Percentiles rank a stretch among this genome's conserved stretches.
Conservation (phyloP, 495 filamentous ascomycete species). For the Daldinia childiae region DNA sequence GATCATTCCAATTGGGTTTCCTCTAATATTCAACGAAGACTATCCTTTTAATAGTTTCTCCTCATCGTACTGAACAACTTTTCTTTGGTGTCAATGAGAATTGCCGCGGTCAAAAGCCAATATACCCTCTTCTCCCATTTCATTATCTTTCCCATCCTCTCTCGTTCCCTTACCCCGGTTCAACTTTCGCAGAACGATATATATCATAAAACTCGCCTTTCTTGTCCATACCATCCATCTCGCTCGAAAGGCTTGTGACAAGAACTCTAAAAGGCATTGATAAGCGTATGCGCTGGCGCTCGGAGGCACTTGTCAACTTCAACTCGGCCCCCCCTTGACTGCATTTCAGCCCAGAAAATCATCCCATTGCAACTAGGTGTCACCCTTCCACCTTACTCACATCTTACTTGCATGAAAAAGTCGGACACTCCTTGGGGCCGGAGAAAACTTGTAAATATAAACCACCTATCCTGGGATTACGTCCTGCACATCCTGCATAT, state of each 20-base stretch:
- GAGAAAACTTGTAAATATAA: conserved; percentile 21
- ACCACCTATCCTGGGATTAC: not conserved
- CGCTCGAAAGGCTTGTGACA: conserved; percentile 27
- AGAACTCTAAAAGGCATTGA: conserved; percentile 27
- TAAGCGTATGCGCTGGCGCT: conserved; percentile 28
- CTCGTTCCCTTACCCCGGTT: conserved; percentile 13
- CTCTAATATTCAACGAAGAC: conserved; percentile 18
- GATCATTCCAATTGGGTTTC: conserved; percentile 34
- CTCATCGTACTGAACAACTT: conserved; percentile 37
- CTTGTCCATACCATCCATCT: not conserved
- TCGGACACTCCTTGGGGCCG: conserved; percentile 14
- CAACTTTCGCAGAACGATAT: conserved; percentile 25
- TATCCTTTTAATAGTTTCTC: conserved; percentile 37
- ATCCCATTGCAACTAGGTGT: conserved; percentile 22
- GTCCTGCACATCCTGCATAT: not conserved
- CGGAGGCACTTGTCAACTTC: conserved; percentile 23
- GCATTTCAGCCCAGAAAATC: conserved; percentile 29
- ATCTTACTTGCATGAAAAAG: conserved; percentile 34
- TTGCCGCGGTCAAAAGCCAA: conserved; percentile 32
- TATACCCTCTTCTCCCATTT: conserved; percentile 27
- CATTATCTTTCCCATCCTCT: conserved; percentile 3
- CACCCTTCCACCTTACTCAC: conserved; percentile 25
- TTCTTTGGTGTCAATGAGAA: conserved; percentile 33
- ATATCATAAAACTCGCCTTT: conserved; percentile 19
- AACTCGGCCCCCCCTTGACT: conserved; percentile 26